phyloP scores from a whole-genome alignment of 768 basidiomycete species.

The Tulasnella sp. region DNA sequence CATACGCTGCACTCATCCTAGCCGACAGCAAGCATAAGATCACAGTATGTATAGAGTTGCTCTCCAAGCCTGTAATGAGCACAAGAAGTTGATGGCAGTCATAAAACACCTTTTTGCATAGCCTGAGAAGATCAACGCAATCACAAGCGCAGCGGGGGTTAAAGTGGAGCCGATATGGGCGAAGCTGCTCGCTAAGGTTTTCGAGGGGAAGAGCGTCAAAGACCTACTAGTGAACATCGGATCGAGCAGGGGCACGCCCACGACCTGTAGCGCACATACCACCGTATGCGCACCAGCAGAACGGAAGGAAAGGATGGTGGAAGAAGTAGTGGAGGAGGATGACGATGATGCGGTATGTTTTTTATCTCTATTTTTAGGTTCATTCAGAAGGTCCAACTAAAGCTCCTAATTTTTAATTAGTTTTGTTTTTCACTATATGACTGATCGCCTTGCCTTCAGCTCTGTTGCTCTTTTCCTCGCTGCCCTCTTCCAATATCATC shows the following conservation, averaged over 20 bases:
- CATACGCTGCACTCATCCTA: conserved; percentile 96
- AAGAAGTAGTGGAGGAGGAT: too few relatives aligned
- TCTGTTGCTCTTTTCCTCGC: too few relatives aligned
- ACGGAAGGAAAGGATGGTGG: conserved; percentile 58
- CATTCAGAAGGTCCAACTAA: neutral
- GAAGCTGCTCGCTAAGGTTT: conserved; percentile 88
- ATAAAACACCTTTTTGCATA: too few relatives aligned
- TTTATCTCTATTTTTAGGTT: neutral
- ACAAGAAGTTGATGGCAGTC: too few relatives aligned
- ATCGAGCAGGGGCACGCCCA: conserved; percentile 78
- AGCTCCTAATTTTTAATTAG: conserved; percentile 31
- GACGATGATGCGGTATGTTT: conserved; percentile 57
- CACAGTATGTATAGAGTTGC: conserved; percentile 56
- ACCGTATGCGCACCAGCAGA: conserved; percentile 58
- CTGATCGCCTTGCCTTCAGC: conserved; percentile 26
- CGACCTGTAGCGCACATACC: conserved; percentile 40
- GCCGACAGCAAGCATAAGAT: conserved; percentile 97
- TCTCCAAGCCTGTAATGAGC: too few relatives aligned
- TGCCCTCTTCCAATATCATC: too few relatives aligned
- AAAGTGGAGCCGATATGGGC: conserved; percentile 96
- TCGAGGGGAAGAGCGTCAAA: conserved; percentile 96
- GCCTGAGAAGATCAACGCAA: conserved; percentile 83
- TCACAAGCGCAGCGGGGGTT: conserved; percentile 72
- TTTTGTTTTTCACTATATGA: conserved; percentile 98
- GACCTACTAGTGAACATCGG: conserved; percentile 93